A percentile compares a stretch with the other conserved stretches of the same genome.
Conservation (phyloP, 805 yeast species). For the Grigorovia jiainica region DNA sequence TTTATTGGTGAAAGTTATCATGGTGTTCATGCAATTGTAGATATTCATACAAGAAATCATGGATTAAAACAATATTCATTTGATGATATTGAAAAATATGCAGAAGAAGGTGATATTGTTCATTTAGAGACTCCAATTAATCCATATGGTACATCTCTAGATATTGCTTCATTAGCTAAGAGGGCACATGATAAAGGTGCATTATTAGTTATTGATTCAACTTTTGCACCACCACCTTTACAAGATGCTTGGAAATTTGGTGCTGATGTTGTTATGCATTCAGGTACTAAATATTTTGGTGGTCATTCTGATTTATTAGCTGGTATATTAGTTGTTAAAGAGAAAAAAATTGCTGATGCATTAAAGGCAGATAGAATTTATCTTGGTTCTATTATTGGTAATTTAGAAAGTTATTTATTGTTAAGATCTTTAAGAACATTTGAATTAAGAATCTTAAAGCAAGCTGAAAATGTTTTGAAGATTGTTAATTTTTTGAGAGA, state of each 20-base stretch:
- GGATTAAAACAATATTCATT: conserved; percentile 43
- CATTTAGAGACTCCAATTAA: conserved; percentile 84
- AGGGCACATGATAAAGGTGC: conserved; percentile 76
- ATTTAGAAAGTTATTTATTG: conserved; percentile 63
- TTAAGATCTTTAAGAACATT: conserved; percentile 73
- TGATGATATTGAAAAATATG: conserved; percentile 39
- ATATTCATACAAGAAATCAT: conserved; percentile 49
- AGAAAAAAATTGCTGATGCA: conserved; percentile 30
- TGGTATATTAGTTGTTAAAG: conserved; percentile 60
- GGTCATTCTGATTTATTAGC: conserved; percentile 87
- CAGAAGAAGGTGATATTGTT: conserved; percentile 56
- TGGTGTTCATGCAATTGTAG: conserved; percentile 66
- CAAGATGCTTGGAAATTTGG: conserved; percentile 73
- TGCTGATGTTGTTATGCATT: conserved; percentile 79
- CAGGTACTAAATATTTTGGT: conserved; percentile 37
- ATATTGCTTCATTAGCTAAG: conserved; percentile 51
- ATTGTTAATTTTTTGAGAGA: conserved; percentile 51
- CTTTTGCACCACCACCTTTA: conserved; percentile 89
- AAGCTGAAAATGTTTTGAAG: conserved; percentile 48
- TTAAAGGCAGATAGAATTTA: conserved; percentile 1
- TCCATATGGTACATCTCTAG: conserved; percentile 62
- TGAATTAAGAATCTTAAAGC: conserved; percentile 59
- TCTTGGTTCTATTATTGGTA: conserved; percentile 39
- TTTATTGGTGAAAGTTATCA: conserved; percentile 76
- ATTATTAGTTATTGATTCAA: conserved; percentile 60